phyloP scores from a whole-genome alignment of 345 rosid genomes.

The Moricandia moricandioides region DNA sequence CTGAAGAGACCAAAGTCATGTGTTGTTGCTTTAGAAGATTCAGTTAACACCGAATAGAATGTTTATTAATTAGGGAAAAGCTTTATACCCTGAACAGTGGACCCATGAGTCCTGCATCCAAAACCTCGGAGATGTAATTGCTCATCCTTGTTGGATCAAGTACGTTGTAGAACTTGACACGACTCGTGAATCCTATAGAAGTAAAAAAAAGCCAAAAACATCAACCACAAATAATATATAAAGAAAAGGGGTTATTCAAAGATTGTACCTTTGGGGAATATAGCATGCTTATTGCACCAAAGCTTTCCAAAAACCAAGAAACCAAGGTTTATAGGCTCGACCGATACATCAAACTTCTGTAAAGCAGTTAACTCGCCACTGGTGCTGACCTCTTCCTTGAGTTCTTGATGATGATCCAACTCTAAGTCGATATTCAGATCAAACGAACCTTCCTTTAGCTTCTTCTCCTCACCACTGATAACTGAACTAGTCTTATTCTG shows the following conservation, averaged over 20 bases:
- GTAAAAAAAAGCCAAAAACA: not conserved
- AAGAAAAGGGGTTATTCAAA: not conserved
- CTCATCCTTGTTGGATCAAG: slow-evolving; percentile 54
- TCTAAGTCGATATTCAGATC: slow-evolving; percentile 51
- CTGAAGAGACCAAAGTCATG: slow-evolving; percentile 40
- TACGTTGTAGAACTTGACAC: slow-evolving; percentile 60
- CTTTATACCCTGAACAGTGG: slow-evolving; percentile 71
- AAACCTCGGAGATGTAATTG: slow-evolving; percentile 71
- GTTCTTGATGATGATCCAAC: slow-evolving; percentile 35
- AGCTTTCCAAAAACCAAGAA: slow-evolving; percentile 51
- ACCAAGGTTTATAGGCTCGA: slow-evolving; percentile 65
- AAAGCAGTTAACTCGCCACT: slow-evolving; percentile 30
- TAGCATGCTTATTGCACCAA: slow-evolving; percentile 68
- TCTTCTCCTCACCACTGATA: slow-evolving; percentile 20
- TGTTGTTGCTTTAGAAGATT: not conserved
- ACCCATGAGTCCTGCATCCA: slow-evolving; percentile 78
- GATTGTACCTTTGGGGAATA: slow-evolving; percentile 67
- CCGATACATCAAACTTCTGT: slow-evolving; percentile 21
- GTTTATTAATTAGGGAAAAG: not conserved
- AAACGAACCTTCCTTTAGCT: slow-evolving; percentile 43
- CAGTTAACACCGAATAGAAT: not conserved
- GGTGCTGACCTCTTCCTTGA: slow-evolving; percentile 35
- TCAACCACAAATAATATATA: not conserved
- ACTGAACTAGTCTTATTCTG: slow-evolving; percentile 20
- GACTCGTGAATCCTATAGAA: slow-evolving; percentile 67